Evolutionary conservation across 2,329 filamentous ascomycete species (phyloP).

Genomic region (Neopestalotiopsis rosae): DNA sequence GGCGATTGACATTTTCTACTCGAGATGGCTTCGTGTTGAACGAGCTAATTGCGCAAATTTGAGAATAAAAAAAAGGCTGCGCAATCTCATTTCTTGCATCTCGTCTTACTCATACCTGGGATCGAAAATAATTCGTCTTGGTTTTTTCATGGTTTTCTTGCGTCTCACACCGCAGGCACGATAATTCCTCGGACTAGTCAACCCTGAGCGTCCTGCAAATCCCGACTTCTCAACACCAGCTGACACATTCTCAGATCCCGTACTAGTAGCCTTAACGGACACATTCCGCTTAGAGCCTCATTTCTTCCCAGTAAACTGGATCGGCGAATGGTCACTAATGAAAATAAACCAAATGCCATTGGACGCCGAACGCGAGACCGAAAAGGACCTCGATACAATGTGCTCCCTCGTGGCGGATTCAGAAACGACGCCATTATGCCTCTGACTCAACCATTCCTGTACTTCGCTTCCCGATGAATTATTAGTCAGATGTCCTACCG

Average conservation of each 20-base stretch:
- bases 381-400: neutral
- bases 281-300: slow-evolving; percentile 9
- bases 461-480: neutral
- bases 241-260: slow-evolving; percentile 1
- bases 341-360: neutral
- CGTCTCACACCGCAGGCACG: neutral
- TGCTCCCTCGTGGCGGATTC: neutral
- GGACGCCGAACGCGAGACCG: neutral
- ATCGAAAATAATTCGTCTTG: neutral
- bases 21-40: neutral
- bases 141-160: neutral
- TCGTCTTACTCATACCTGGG: neutral
- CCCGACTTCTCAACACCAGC: slow-evolving; percentile 8
- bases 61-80: neutral
- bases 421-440: neutral
- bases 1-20: neutral
- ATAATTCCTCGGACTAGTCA: slow-evolving; percentile 6
- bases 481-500: slow-evolving; percentile 12
- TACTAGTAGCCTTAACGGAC: slow-evolving; percentile 8
- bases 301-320: slow-evolving; percentile 8
- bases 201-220: slow-evolving; percentile 6
- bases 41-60: neutral
- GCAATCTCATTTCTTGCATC: neutral
- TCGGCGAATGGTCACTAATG: neutral
- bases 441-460: slow-evolving; percentile 4